Evolutionary conservation across 108 stramenopile species (phyloP).

Genomic region (Pseudonitzschia multiseries): DNA sequence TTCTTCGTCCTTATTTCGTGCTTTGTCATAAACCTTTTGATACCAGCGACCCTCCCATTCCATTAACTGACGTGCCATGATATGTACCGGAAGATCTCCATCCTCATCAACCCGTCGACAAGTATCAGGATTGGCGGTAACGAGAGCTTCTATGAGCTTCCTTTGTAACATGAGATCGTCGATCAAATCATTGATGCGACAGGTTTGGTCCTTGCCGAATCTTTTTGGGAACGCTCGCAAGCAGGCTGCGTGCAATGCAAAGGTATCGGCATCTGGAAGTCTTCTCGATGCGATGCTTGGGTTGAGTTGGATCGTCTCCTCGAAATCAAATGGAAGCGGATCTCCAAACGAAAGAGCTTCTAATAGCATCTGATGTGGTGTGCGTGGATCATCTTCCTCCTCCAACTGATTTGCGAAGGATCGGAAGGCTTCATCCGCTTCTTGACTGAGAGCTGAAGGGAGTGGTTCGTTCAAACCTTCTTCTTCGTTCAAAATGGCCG

Average conservation of each 20-base stretch:
- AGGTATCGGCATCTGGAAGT: conserved; percentile 15
- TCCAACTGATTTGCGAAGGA: conserved; percentile 5
- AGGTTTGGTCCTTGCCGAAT: conserved; percentile 21
- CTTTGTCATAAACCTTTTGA: conserved; percentile 43
- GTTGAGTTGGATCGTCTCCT: conserved; percentile 12
- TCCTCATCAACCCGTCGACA: conserved; percentile 35
- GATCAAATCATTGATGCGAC: conserved; percentile 28
- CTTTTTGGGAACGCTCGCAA: conserved; percentile 33
- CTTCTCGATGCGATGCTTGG: conserved; percentile 19
- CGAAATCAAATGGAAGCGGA: conserved; percentile 14
- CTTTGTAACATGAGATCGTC: conserved; percentile 26
- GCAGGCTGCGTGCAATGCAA: conserved; percentile 41
- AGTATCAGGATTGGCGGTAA: conserved; percentile 22
- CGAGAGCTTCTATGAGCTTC: conserved; percentile 16
- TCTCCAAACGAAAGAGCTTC: conserved; percentile 14
- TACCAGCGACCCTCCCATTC: conserved; percentile 64
- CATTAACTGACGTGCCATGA: conserved; percentile 50
- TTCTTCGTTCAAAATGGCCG: conserved; percentile 7
- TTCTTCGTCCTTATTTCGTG: conserved; percentile 23
- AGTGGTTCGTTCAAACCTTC: conserved; percentile 8
- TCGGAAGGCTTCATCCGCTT: conserved; percentile 16
- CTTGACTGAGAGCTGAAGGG: conserved; percentile 7
- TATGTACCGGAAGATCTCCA: conserved; percentile 57
- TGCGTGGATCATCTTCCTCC: not conserved
- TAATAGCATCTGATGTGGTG: conserved; percentile 6